Conservation (phyloP, 306 rosid species). For the Pyrus communis region DNA sequence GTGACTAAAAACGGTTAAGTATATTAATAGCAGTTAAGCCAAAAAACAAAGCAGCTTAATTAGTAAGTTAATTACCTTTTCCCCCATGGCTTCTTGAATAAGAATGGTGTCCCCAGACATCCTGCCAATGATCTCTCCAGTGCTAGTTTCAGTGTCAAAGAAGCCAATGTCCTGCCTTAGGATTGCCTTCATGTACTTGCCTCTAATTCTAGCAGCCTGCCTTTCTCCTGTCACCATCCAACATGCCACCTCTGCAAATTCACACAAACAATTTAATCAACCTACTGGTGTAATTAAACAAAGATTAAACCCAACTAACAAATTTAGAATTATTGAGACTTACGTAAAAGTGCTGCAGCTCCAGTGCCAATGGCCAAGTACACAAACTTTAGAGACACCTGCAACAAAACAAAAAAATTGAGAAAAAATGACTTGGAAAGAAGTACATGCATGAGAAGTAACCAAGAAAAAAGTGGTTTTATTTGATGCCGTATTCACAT, state of each 20-base stretch:
- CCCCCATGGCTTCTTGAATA: constrained; percentile 92
- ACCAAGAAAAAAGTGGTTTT: background rate
- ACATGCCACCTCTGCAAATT: constrained; percentile 65
- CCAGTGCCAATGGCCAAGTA: constrained; percentile 65
- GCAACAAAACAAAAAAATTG: background rate
- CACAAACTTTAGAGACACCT: constrained; percentile 53
- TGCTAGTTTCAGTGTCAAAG: constrained; percentile 74
- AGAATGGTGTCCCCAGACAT: constrained; percentile 95
- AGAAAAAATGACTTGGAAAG: background rate
- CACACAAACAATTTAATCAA: no score
- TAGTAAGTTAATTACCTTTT: constrained; percentile 39
- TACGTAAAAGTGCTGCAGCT: constrained; percentile 67
- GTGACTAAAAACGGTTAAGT: no score
- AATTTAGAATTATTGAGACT: constrained; percentile 14
- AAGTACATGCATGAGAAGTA: background rate
- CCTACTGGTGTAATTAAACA: no score
- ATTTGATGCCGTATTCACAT: background rate
- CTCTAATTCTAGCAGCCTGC: constrained; percentile 70
- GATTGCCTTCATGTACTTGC: constrained; percentile 71
- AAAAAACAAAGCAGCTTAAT: no score
- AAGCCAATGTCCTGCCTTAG: constrained; percentile 72
- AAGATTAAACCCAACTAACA: no score
- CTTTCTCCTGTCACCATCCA: constrained; percentile 96
- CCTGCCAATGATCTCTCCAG: constrained; percentile 80
- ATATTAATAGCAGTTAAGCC: no score